These are phyloP conservation scores for Lodderomyces beijingensis DNA, from an alignment of 1,139 yeast species.

Conservation along the genomic window DNA sequence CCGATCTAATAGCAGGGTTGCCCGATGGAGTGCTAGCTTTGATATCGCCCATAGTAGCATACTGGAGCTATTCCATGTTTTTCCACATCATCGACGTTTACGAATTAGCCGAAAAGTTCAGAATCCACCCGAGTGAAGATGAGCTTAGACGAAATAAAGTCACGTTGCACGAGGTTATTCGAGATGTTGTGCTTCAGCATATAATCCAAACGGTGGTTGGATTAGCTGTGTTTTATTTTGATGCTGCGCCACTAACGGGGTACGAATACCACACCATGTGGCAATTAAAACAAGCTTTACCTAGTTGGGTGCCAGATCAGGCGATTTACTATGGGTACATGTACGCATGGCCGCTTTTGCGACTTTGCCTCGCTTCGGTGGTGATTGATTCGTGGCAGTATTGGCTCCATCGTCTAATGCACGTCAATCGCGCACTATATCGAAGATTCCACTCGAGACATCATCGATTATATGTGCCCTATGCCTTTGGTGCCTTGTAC, in stretches of 20 bases:
- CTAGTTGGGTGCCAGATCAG: constrained; percentile 39
- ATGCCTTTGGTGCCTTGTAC: constrained; percentile 93
- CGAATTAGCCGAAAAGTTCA: constrained; percentile 71
- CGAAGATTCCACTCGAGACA: constrained; percentile 87
- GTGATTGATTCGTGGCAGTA: constrained; percentile 95
- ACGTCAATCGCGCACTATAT: constrained; percentile 70
- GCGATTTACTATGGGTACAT: constrained; percentile 48
- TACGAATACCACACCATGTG: constrained; percentile 67
- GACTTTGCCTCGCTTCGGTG: constrained; percentile 59
- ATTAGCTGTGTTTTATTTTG: constrained; percentile 46
- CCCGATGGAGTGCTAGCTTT: constrained; percentile 76
- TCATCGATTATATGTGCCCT: constrained; percentile 90
- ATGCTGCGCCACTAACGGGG: constrained; percentile 67
- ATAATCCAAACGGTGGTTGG: constrained; percentile 77
- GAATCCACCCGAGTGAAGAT: constrained; percentile 91
- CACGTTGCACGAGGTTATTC: constrained; percentile 59
- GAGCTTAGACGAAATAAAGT: constrained; percentile 74
- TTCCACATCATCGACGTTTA: constrained; percentile 74
- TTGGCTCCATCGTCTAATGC: constrained; percentile 86
- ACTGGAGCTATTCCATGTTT: constrained; percentile 73
- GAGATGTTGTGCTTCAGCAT: constrained; percentile 84
- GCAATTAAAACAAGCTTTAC: constrained; percentile 46
- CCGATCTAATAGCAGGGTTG: constrained; percentile 35
- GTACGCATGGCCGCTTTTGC: constrained; percentile 57
- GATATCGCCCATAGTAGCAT: constrained; percentile 70